Conservation (phyloP, 1,139 yeast species). For the Sugiyamaella pinicola region DNA sequence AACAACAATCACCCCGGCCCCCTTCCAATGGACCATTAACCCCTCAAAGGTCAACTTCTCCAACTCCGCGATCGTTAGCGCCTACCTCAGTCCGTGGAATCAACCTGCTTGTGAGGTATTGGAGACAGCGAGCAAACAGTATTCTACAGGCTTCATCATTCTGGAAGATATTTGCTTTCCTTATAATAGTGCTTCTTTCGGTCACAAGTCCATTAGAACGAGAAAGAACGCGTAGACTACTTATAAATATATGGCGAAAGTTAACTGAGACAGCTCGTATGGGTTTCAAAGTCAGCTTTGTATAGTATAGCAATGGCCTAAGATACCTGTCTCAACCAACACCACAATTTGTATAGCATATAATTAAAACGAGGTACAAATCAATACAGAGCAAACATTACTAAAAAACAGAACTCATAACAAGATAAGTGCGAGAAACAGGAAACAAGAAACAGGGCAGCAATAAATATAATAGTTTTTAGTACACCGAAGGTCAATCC, state of each 20-base stretch:
- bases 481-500: too few relatives aligned
- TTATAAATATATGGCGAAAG: constrained; percentile 27
- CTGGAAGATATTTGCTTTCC: constrained; percentile 24
- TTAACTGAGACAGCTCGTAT: constrained; percentile 30
- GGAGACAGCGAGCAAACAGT: constrained; percentile 10
- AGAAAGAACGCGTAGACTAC: constrained; percentile 20
- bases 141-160: neutral
- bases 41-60: constrained; percentile 1
- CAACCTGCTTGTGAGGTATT: constrained; percentile 9
- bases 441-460: neutral
- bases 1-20: neutral
- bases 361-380: neutral
- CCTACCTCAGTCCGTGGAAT: neutral
- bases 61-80: neutral
- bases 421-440: neutral
- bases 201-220: constrained; percentile 27
- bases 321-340: too few relatives aligned
- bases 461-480: neutral
- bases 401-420: neutral
- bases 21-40: neutral
- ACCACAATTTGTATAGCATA: constrained; percentile 3
- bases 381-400: neutral
- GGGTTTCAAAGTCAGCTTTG: constrained; percentile 36
- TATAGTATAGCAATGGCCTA: too few relatives aligned
- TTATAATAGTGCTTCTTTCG: constrained; percentile 27